These are phyloP conservation scores for Coniferiporia sulphurascens DNA, from an alignment of 1,284 basidiomycete species.

Conservation along the genomic window DNA sequence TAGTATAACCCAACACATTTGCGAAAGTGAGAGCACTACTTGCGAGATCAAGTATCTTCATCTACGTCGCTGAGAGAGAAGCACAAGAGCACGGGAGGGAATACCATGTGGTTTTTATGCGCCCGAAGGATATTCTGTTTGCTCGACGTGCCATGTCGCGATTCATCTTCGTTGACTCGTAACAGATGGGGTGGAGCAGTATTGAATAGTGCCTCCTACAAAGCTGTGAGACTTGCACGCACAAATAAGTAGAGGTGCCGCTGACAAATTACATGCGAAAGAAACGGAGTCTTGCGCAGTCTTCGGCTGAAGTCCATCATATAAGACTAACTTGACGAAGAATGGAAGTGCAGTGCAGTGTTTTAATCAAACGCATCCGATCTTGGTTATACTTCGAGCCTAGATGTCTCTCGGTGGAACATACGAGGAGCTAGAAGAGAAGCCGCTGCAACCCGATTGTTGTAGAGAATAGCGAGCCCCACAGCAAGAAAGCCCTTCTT, in stretches of 20 bases:
- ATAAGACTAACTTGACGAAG: no score
- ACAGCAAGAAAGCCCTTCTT: not conserved
- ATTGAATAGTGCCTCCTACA: not conserved
- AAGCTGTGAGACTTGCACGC: not conserved
- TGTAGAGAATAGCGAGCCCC: not conserved
- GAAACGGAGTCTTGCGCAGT: not conserved
- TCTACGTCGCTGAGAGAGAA: not conserved
- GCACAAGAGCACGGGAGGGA: not conserved
- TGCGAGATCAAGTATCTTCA: not conserved
- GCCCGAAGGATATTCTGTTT: no score
- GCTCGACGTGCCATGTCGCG: no score
- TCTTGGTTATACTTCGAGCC: no score
- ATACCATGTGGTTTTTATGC: no score
- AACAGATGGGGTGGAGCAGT: no score
- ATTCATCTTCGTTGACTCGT: no score
- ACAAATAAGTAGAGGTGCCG: not conserved
- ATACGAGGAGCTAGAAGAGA: not conserved
- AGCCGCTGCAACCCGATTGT: not conserved
- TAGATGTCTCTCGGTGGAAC: no score
- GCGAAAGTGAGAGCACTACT: not conserved
- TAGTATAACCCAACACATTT: not conserved
- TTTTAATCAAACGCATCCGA: no score
- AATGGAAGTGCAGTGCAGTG: no score
- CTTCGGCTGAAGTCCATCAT: no score
- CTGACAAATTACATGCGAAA: not conserved